Base-by-base conservation (phyloP, 495 filamentous ascomycete species). In the Daldinia grandis region DNA sequence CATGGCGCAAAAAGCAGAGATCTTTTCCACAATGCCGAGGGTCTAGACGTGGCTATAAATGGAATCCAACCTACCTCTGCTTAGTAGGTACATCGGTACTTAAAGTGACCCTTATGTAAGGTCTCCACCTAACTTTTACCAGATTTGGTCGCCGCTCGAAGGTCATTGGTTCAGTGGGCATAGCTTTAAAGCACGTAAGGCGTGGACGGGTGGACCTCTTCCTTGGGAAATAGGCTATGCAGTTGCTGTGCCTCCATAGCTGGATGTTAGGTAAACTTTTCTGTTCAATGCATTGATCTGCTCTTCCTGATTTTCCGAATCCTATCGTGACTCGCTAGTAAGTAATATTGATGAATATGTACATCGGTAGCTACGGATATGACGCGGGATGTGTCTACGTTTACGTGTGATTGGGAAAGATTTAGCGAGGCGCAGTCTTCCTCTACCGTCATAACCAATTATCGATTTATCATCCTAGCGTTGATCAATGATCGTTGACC, bases 401-500 rank as follows among this genome's bases (percentile, higher is more conserved):
- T 38, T 63, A 30, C 38, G 35, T 42, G 28, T 33, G 17, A 21
- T 64, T 59, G 40, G 59, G 57, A 42, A 64, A 17, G 6, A 38
- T 40, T 33, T 28, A 56, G 31, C 42, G 64, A 64, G 70, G 70
- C 65, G 56, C 61, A 69, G 57, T 37, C 33, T 21, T 44, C 38
- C n/a, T 35, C 40, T 62, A 21, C 49, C 62, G 65, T 68, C 70
- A 73, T 66, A 58, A 21, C 27, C 24, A 58, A 44, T 64, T 50
- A 58, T 68, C 56, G 49, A 49, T 50, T 62, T 57, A 64, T 54
- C 30, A 40, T 66, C 28, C 56, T 25, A 62, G 40, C 56, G 65
- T 51, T 58, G 70, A 68, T 68, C 64, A 14, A 35, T 35, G 33
- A 35, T 35, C 40, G 57, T 51, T 58, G 70, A 68, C 65, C 64